Evolutionary conservation across 202 grass and related monocot genomes (phyloP), one percentile per base, ranked within the genome.

Genomic region (Carex arenaria): DNA sequence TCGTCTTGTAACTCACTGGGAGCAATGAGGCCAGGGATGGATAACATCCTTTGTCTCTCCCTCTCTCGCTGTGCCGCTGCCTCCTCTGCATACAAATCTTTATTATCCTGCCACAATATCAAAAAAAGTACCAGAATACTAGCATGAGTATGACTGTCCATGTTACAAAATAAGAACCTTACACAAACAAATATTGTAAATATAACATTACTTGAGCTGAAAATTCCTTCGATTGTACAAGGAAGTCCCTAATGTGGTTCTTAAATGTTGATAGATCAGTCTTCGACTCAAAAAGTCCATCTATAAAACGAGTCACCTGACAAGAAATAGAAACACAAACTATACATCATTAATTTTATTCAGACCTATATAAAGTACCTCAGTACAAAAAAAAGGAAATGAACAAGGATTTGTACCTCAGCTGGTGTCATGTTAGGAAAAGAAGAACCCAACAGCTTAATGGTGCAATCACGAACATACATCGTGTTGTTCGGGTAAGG

Each of bases 191-290:
- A 71, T 72, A 20, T 57, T 32, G 20, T 38, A 10, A 52, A 60
- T 36, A 30, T 56, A 53, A 52, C 38, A 22, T 85, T 87, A 99
- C 97, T 93, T 99, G 90, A 61, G 85, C 97, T 1, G 93, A 96
- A 84, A 99, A 99, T 75, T 99, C 93, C 85, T 99, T 99, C 6
- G 97, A 99, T 90, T 99, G 97, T 60, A 91, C 89, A 53, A 99
- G 87, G 81, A 99, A 99, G 63, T 99, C 97, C 65, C 97, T 90
- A 72, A 99, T 96, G 86, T 96, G 93, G 69, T 94, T 96, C 80
- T 96, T 99, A 63, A 99, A 99, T 31, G 85, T 92, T 63, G 97
- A 85, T 77, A 96, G 91, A 67, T 99, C 97, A 67, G 83, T 90
- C 86, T 88, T 99, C 7, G 97, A 96, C 64, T 91, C 91, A 67